Percentiles rank a stretch among this genome's conserved stretches.
Conservation (phyloP, 2,329 filamentous ascomycete species). For the Fusarium albosuccineum region DNA sequence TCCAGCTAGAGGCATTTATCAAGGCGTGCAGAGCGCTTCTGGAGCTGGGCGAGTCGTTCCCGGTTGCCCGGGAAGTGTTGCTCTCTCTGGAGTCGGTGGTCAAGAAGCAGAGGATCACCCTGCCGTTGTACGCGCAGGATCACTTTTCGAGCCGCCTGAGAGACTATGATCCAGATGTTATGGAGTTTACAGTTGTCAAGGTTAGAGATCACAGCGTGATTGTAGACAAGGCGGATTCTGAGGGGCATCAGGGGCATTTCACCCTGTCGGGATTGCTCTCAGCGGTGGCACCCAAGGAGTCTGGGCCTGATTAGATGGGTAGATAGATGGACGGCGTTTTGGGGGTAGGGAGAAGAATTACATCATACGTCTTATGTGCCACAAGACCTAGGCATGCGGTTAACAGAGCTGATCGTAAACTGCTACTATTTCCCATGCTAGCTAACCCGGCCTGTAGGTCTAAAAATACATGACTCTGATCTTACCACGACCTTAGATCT, state of each 20-base stretch:
- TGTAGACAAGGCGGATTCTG: slow-evolving; percentile 7
- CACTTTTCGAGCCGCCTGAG: slow-evolving; percentile 9
- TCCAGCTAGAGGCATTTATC: slow-evolving; percentile 32
- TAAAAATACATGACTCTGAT: too few species aligned
- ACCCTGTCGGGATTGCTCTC: slow-evolving; percentile 23
- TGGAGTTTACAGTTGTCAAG: slow-evolving; percentile 18
- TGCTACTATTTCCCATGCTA: too few species aligned
- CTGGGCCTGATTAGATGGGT: not conserved
- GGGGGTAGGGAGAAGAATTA: too few species aligned
- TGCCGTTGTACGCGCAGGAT: slow-evolving; percentile 22
- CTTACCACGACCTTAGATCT: too few species aligned
- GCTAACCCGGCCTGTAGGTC: too few species aligned
- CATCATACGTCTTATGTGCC: too few species aligned
- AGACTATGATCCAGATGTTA: not conserved
- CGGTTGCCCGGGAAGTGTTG: slow-evolving; percentile 23
- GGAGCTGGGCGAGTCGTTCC: slow-evolving; percentile 25
- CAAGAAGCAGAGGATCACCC: slow-evolving; percentile 11
- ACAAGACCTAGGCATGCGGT: too few species aligned
- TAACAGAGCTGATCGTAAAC: too few species aligned
- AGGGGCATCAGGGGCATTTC: not conserved
- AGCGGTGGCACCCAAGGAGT: slow-evolving; percentile 4
- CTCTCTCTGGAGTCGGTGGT: slow-evolving; percentile 21
- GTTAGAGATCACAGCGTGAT: slow-evolving; percentile 29
- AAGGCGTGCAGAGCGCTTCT: slow-evolving; percentile 29
- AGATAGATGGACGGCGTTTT: slow-evolving; percentile 1